phyloP scores from a whole-genome alignment of 192 early-diverging fungal species.

The Dimargaris xerosporica region DNA sequence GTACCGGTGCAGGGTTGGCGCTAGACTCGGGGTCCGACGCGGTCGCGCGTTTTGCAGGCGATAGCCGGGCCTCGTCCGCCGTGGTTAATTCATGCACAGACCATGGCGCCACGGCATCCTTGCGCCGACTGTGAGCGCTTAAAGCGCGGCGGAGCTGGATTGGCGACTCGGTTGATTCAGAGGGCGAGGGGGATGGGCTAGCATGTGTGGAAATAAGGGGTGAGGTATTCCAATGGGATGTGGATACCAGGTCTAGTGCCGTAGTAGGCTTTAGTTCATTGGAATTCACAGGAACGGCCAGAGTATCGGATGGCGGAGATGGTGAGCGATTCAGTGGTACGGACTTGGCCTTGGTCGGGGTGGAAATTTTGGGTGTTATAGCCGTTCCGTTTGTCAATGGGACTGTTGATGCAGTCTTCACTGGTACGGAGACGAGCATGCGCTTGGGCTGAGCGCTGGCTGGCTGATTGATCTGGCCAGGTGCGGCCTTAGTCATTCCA shows the following conservation, averaged over 20 bases:
- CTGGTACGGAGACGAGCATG: not conserved
- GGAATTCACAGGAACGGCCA: not conserved
- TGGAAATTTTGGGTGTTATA: not conserved
- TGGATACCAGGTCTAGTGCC: not conserved
- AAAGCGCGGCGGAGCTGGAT: not conserved
- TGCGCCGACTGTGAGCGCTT: not conserved
- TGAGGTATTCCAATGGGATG: not conserved
- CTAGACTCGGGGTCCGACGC: too few relatives aligned
- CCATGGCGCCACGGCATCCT: not conserved
- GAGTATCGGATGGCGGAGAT: not conserved
- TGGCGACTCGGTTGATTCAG: not conserved
- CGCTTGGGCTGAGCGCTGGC: not conserved
- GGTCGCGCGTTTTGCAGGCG: constrained; percentile 3
- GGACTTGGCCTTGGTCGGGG: not conserved
- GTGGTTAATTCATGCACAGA: constrained; percentile 4
- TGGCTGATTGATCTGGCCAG: not conserved
- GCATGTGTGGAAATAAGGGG: not conserved
- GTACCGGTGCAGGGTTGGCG: too few relatives aligned
- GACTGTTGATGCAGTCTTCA: not conserved
- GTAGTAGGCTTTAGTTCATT: not conserved
- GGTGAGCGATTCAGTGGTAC: too few relatives aligned
- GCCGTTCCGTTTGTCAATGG: not conserved
- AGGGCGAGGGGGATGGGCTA: not conserved
- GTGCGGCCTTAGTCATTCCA: not conserved
- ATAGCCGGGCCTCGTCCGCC: not conserved